Percentiles rank a stretch among this genome's conserved stretches.
Conservation (phyloP, 2,329 filamentous ascomycete genomes). For the Dothideomycetidae sp. region DNA sequence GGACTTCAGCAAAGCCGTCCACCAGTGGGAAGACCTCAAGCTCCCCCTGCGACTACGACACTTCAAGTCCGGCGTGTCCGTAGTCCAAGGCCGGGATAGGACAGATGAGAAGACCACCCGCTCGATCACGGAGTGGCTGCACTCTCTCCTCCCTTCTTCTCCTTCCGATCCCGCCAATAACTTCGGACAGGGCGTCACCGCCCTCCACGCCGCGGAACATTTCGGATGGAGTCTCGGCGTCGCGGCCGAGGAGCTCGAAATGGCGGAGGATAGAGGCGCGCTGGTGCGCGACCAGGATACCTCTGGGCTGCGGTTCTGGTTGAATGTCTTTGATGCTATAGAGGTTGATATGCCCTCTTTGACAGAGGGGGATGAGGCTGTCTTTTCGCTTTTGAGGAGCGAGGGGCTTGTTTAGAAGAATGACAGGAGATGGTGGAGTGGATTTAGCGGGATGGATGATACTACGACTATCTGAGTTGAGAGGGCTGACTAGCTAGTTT, state of each 20-base stretch:
- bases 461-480: too few species aligned
- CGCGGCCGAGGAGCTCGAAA: slow-evolving; percentile 85
- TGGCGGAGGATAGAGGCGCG: slow-evolving; percentile 83
- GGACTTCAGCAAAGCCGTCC: slow-evolving; percentile 82
- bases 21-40: slow-evolving; percentile 74
- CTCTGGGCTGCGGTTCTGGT: slow-evolving; percentile 86
- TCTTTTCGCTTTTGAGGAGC: too few species aligned
- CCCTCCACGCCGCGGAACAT: slow-evolving; percentile 71
- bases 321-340: slow-evolving; percentile 40
- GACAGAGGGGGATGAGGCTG: too few species aligned
- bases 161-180: slow-evolving; percentile 59
- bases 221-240: slow-evolving; percentile 98
- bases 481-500: too few species aligned
- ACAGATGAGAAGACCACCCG: slow-evolving; percentile 83
- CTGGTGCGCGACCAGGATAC: slow-evolving; percentile 85
- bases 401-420: too few species aligned
- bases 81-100: slow-evolving; percentile 75
- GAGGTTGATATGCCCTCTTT: too few species aligned
- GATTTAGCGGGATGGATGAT: too few species aligned
- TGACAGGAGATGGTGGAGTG: too few species aligned
- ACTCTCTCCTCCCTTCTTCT: not conserved
- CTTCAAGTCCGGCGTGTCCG: slow-evolving; percentile 88
- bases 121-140: slow-evolving; percentile 60
- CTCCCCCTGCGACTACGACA: slow-evolving; percentile 74
- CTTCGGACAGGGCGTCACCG: slow-evolving; percentile 81